Evolutionary conservation across 768 basidiomycete species (phyloP).

Genomic region (Cystobasidium tubakii): DNA sequence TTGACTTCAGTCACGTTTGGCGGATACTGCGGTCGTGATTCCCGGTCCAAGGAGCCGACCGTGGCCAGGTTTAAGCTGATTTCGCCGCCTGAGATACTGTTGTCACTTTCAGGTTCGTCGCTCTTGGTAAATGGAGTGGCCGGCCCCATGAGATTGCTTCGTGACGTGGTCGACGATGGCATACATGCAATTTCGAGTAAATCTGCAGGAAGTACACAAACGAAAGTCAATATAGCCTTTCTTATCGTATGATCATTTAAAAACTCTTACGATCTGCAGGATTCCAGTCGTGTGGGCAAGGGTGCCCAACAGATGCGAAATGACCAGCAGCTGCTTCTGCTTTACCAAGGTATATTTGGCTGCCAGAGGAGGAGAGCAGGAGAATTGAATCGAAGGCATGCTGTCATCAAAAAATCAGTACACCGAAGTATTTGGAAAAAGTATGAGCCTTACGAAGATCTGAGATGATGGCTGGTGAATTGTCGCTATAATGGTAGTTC

Average conservation of each 20-base stretch:
- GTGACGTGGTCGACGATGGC: neutral
- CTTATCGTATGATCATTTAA: neutral
- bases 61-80: neutral
- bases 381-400: conserved; percentile 77
- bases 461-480: conserved; percentile 41
- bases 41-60: neutral
- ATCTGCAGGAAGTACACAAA: neutral
- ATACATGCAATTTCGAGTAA: conserved; percentile 4
- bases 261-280: conserved; percentile 63
- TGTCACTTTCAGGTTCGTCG: neutral
- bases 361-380: conserved; percentile 65
- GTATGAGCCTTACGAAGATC: conserved; percentile 35
- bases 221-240: no score
- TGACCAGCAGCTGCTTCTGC: conserved; percentile 64
- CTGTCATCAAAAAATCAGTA: conserved; percentile 54
- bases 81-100: neutral
- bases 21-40: neutral
- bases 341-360: conserved; percentile 69
- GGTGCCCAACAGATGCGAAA: conserved; percentile 56
- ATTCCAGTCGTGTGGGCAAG: conserved; percentile 76
- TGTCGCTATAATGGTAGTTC: conserved; percentile 69
- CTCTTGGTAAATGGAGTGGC: neutral
- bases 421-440: no score
- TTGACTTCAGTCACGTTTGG: neutral
- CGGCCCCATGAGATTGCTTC: neutral